Base-by-base conservation (phyloP, 441 rosid species). In the Arabidopsis lyrata region DNA sequence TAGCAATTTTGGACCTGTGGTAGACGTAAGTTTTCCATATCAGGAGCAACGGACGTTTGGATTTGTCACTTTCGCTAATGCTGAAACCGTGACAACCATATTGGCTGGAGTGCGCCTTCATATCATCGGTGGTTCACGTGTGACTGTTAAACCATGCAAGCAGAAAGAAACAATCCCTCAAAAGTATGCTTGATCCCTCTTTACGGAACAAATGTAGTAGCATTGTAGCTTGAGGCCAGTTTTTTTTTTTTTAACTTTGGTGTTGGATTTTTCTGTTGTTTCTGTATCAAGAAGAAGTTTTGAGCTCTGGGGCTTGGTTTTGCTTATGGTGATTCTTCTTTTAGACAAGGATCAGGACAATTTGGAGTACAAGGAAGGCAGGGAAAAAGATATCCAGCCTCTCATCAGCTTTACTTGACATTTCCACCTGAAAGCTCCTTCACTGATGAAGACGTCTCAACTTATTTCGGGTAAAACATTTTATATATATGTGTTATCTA, bases 401-500 rank as follows among this genome's bases (percentile, higher is more conserved):
- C 93, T 0, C 87, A 88, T 65, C 92, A 90, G 85, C 91, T 91
- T 68, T 95, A 86, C 82, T 83, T 93, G 84, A 91, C 95, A 32
- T 90, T 95, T 78, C 97, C 97, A 38, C 91, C 95, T 49, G 95
- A 92, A 16, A 95, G 97, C 86, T 82, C 90, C 56, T 88, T 92
- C 80, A 90, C 84, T 52, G 94, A 87, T 39, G 90, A 92, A 76
- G 96, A 92, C 77, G 94, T 89, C 67, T 90, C 91, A 24, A 86
- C 80, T 57, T 94, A 90, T 70, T 95, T 95, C 58, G 83, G 97
- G 99, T 95, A 59, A 56, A 12, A 6, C 44, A 13, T 29, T 27
- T 29, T 5, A 2, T 16, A 10, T 0, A 2, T 13, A 50, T 53
- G 15, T n/a, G 9, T 16, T 45, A 50, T 71, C 22, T 1, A 24